These are phyloP conservation scores for Neocallimastix lanati DNA, from an alignment of 192 early-diverging fungal genomes.

Conservation along the genomic window DNA sequence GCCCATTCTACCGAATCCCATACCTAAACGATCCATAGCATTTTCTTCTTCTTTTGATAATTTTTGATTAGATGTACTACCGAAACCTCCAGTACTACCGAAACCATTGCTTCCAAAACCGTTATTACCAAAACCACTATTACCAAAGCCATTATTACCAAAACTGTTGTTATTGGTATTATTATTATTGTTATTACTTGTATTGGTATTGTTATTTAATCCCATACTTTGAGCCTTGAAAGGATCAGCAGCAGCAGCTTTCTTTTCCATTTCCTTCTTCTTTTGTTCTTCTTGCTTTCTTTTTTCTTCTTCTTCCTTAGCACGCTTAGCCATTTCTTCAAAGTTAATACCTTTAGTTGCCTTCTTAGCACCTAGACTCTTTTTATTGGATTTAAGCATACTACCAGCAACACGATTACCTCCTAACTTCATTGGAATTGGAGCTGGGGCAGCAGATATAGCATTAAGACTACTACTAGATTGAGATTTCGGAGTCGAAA, in stretches of 20 bases:
- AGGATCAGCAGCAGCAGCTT: conserved; percentile 8
- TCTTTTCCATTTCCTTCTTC: conserved; percentile 5
- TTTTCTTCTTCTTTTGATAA: conserved; percentile 8
- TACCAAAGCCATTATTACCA: neutral
- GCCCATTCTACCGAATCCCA: conserved; percentile 48
- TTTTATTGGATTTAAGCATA: conserved; percentile 14
- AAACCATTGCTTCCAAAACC: conserved; percentile 6
- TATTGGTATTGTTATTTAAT: conserved; percentile 7
- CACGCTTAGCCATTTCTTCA: conserved; percentile 77
- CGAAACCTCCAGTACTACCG: neutral
- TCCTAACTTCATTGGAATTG: conserved; percentile 5
- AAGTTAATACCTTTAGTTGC: conserved; percentile 63
- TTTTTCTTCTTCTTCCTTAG: conserved; percentile 52
- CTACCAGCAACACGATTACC: conserved; percentile 4
- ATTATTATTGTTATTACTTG: conserved; percentile 1
- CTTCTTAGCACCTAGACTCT: conserved; percentile 79
- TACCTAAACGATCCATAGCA: conserved; percentile 37
- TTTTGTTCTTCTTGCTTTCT: conserved; percentile 22
- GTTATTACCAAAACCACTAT: conserved; percentile 5
- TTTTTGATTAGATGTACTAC: conserved; percentile 6
- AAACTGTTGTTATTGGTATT: conserved; percentile 4
- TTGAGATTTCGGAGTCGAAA: conserved; percentile 9
- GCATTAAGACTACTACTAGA: neutral
- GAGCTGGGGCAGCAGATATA: conserved; percentile 14
- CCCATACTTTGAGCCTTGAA: neutral